Evolutionary conservation across 108 stramenopile species (phyloP).

Genomic region (Nitzschia putrida): DNA sequence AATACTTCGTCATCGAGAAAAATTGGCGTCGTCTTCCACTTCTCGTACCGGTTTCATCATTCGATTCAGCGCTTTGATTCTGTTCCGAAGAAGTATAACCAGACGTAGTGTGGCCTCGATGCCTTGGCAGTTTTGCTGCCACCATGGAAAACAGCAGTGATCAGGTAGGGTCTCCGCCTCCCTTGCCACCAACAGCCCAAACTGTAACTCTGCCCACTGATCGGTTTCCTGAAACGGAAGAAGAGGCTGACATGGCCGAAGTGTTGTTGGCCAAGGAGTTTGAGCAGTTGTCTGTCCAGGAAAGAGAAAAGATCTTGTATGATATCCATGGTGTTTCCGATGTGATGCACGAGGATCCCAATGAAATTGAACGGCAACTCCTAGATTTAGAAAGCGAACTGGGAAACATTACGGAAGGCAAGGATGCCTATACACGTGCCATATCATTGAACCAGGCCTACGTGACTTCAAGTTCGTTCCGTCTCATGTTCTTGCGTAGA

Average conservation of each 20-base stretch:
- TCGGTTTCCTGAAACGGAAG: too few species aligned
- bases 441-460: conserved; percentile 20
- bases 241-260: not conserved
- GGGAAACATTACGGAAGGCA: not conserved
- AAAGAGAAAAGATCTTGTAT: conserved; percentile 4
- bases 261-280: conserved; percentile 6
- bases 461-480: conserved; percentile 5
- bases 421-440: conserved; percentile 17
- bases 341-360: not conserved
- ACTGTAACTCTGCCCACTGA: too few species aligned
- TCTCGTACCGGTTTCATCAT: too few species aligned
- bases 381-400: conserved; percentile 8
- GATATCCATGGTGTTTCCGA: conserved; percentile 27
- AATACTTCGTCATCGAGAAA: too few species aligned
- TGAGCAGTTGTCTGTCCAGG: not conserved
- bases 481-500: not conserved
- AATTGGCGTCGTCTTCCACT: too few species aligned
- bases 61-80: too few species aligned
- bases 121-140: too few species aligned
- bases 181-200: too few species aligned
- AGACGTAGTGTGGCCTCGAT: too few species aligned
- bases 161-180: too few species aligned
- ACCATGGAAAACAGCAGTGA: too few species aligned
- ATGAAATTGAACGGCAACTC: not conserved
- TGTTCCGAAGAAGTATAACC: too few species aligned